Conservation (phyloP, 306 rosid species). For the Castanea mollissima region DNA sequence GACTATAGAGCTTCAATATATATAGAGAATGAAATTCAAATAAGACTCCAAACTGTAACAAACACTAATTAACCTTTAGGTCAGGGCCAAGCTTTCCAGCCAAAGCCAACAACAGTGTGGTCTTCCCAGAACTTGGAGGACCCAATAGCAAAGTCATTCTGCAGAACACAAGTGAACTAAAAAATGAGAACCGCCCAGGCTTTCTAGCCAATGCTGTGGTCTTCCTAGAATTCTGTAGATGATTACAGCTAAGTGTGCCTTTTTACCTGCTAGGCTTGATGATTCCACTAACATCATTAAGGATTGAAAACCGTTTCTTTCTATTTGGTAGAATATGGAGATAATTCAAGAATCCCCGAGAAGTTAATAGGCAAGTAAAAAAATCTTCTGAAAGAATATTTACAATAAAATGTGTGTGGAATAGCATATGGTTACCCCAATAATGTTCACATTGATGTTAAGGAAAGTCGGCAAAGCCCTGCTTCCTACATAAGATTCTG, state of each 20-base stretch:
- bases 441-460: conserved; percentile 15
- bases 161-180: background rate
- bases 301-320: conserved; percentile 45
- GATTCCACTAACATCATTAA: conserved; percentile 69
- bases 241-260: background rate
- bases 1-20: background rate
- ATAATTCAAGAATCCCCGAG: conserved; percentile 33
- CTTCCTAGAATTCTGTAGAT: no score
- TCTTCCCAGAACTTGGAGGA: conserved; percentile 89
- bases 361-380: no score
- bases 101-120: conserved; percentile 60
- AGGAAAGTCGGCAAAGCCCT: conserved; percentile 37
- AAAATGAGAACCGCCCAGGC: background rate
- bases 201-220: no score
- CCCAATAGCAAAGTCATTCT: conserved; percentile 81
- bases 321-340: conserved; percentile 37
- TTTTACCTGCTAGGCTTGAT: conserved; percentile 71
- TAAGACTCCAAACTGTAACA: background rate
- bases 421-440: conserved; percentile 20
- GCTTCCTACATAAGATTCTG: conserved; percentile 42
- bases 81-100: conserved; percentile 63
- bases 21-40: background rate
- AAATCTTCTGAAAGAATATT: no score
- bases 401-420: no score
- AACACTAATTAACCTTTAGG: conserved; percentile 40